Evolutionary conservation across 768 basidiomycete species (phyloP), one percentile per base, ranked within the genome.

Genomic region (Psilocybe tampanensis): DNA sequence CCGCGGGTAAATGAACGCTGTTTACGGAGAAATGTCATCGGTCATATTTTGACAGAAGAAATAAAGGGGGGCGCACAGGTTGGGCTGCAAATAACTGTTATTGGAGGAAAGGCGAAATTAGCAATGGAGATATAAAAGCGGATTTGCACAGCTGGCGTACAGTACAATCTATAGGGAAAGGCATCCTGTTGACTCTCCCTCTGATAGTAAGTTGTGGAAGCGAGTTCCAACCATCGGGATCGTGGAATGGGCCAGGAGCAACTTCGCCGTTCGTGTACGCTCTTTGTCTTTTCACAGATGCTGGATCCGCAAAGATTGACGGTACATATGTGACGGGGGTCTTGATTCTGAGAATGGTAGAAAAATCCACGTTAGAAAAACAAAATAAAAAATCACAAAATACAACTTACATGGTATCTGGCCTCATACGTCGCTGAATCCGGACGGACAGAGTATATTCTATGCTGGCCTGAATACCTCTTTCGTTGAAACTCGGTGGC

Each of bases 1-100:
- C 55, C 55, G 17, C 55, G 39, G 11, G 48, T 44, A 39, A 51
- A 57, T 19, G 48, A 51, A 13, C 50, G 41, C 55, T 57, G 23
- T 8, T 43, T 21, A 6, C 32, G 19, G 39, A 3, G 23, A 24
- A 9, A 11, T 2, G n/a, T 13, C 3, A 41, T 29, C 17, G 26
- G 24, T 47, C 6, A 17, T 17, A 24, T 8, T 32, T 33, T 15
- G 29, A 29, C 9, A 29, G 29, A 29, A n/a, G 15, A 24, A 6
- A 8, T 15, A 29, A 48, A 33, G 12, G 3, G 22, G 19, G n/a
- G 18, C 50, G 8, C 39, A 52, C 50, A 11, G 50, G 50, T 41
- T 52, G n/a, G 18, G 21, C 36, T 6, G 39, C 15, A 42, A 39
- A 36, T 24, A 52, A 21, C 50, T 52, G 18, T 15, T 22, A 26